Evolutionary conservation across 192 early-diverging fungal genomes (phyloP), one percentile per base, ranked within the genome.

Genomic region (Coemansia sp.): DNA sequence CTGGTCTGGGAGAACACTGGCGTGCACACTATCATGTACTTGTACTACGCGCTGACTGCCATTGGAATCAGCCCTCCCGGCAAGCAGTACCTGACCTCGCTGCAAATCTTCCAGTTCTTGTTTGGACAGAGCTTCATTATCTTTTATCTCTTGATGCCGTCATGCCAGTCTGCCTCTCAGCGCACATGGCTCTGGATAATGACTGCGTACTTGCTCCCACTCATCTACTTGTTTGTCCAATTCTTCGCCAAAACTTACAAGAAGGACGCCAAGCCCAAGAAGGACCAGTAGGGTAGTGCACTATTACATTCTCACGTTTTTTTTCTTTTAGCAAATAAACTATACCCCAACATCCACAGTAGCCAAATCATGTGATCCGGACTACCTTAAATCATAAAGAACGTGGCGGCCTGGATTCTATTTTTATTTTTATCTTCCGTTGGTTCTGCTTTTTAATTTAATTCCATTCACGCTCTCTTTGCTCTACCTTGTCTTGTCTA

Each of bases 1-100:
- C 91, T 93, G 74, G 91, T 93, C 46, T 74, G 72, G 72, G 77
- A 79, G 61, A 95, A 95, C 81, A 90, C 92, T 2, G 91, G 92
- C 70, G 90, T 95, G 35, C 92, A 95, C 83, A 89, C 92, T 33
- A 69, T 95, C 62, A 95, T 95, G 93, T 95, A 95, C 80, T 73
- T 78, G 59, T 93, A 93, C 85, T 95, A 93, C 67, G 87, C 90
- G 21, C 73, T 86, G 53, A 92, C 91, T 10, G 88, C 85, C 33
- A 62, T 92, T 47, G 91, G 91, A 39, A 65, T 91, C 50, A 87
- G 86, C 74, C 89, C 90, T 13, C 92, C 91, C 26, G 89, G 90
- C 63, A 95, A 95, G 76, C 80, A 89, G 74, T 92, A 91, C 68
- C 72, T 95, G 60, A 95, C 93, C 19, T 77, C 81, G 64, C 88